Evolutionary conservation across 352 stramenopile genomes (phyloP).

Genomic region (Globisporangium parvum): DNA sequence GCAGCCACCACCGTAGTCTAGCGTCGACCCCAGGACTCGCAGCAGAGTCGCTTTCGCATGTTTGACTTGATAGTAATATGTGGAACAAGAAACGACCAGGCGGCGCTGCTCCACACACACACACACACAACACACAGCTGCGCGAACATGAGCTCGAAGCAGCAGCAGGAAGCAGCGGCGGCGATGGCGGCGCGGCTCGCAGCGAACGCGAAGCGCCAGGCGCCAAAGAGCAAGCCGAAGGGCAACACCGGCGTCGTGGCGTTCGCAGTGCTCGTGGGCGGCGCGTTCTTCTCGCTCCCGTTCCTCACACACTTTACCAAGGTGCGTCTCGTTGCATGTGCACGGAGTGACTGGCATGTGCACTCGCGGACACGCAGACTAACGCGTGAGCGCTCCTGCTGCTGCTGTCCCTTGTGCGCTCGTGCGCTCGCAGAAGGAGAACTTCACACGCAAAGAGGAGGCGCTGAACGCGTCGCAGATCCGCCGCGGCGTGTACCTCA

Average conservation of each 20-base stretch:
- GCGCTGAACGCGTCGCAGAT: slow-evolving; percentile 67
- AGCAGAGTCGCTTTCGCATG: too few species aligned
- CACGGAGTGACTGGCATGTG: too few species aligned
- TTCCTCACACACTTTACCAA: slow-evolving; percentile 67
- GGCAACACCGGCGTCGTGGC: slow-evolving; percentile 36
- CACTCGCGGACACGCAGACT: background rate
- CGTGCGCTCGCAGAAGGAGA: slow-evolving; percentile 29
- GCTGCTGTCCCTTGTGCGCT: background rate
- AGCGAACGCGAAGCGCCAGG: slow-evolving; percentile 4
- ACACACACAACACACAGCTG: too few species aligned
- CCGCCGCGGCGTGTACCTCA: slow-evolving; percentile 75
- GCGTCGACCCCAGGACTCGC: too few species aligned
- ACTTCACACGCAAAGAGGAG: slow-evolving; percentile 52
- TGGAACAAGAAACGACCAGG: background rate
- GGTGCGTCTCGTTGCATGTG: slow-evolving; percentile 16
- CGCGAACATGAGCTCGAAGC: background rate
- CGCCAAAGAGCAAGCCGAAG: slow-evolving; percentile 7
- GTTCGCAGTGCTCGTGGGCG: slow-evolving; percentile 38
- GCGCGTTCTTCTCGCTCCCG: slow-evolving; percentile 70
- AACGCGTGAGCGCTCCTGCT: background rate
- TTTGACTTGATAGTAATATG: too few species aligned
- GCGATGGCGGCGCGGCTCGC: slow-evolving; percentile 1
- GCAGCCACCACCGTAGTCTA: too few species aligned
- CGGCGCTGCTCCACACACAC: background rate
- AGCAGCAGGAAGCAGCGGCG: slow-evolving; percentile 3